Evolutionary conservation across 192 early-diverging fungal genomes (phyloP).

Genomic region (Mortierella claussenii): DNA sequence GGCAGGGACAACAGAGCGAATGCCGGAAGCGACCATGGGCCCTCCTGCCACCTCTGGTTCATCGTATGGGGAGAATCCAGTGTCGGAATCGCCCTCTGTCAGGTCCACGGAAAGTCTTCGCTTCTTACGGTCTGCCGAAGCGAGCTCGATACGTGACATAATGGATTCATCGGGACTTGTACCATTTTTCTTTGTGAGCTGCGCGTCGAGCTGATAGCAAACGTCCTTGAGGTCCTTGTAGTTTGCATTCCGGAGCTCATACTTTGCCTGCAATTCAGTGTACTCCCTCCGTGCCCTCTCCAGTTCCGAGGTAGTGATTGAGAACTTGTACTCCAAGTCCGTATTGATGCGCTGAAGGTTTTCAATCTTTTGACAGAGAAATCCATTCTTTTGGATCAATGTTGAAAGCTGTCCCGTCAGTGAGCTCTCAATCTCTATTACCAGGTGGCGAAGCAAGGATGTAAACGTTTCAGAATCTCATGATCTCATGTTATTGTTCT

Average conservation of each 20-base stretch:
- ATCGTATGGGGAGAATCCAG: slow-evolving; percentile 31
- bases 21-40: slow-evolving; percentile 15
- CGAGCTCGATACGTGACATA: slow-evolving; percentile 42
- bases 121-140: slow-evolving; percentile 31
- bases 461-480: too few relatives aligned
- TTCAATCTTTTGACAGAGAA: slow-evolving; percentile 54
- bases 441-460: background rate
- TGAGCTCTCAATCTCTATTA: slow-evolving; percentile 45
- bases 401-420: slow-evolving; percentile 46
- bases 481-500: too few relatives aligned
- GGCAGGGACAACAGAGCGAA: slow-evolving; percentile 20
- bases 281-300: slow-evolving; percentile 48
- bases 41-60: slow-evolving; percentile 14
- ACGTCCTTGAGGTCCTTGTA: slow-evolving; percentile 51
- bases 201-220: slow-evolving; percentile 52
- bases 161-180: slow-evolving; percentile 34
- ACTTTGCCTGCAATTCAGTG: slow-evolving; percentile 45
- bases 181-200: slow-evolving; percentile 42
- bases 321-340: slow-evolving; percentile 53
- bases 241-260: slow-evolving; percentile 47
- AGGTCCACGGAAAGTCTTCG: slow-evolving; percentile 42
- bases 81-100: slow-evolving; percentile 40
- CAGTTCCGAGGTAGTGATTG: slow-evolving; percentile 47
- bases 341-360: slow-evolving; percentile 50
- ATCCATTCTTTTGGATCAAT: slow-evolving; percentile 50